Base-by-base conservation (phyloP, 2,329 filamentous ascomycete genomes). In the Microdochium bolleyi region DNA sequence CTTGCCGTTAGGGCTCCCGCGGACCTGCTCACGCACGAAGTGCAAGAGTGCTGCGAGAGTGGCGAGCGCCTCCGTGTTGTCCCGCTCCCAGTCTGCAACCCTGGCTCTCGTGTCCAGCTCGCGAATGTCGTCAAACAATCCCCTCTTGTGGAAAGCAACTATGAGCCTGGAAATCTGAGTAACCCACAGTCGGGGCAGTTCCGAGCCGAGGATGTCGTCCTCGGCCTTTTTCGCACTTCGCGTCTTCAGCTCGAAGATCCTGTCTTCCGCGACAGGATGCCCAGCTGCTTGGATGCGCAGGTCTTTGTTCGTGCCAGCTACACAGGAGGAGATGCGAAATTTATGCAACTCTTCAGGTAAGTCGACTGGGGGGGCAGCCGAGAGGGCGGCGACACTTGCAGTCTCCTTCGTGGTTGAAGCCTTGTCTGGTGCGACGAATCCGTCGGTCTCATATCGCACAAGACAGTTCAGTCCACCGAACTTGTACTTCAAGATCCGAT, bases 391-490 rank as follows among this genome's bases (percentile, higher is more conserved):
- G 10, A 14, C 22, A 7, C 16, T 21, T 34, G 16, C 24, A 10
- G 4, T n/a, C 22, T n/a, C 11, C 16, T 38, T n/a, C 10, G 14
- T 34, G 1, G 10, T 14, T 8, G 19, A 2, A 2, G 1, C 30
- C 11, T 51, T 32, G 5, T 11, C 25, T 3, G 34, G 48, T 16
- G 56, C 52, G 13, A 72, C 48, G 51, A 82, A 86, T 0, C 81
- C 83, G 61, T 87, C 83, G 0, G 68, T 72, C 60, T 83, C 80
- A 49, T 76, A 83, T 0, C 83, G 74, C 0, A 87, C 65, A 2
- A 84, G 55, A 49, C 74, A 72, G 0, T 66, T 64, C 11, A 84
- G 60, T 1, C 70, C 77, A 0, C 71, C 81, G 57, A 89, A 80
- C 0, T 67, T 55, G 55, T 88, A 88, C 2, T 67, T 65, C 1